These are phyloP conservation scores for Ottelia alismoides DNA, from an alignment of 106 monocot genomes.

Conservation along the genomic window DNA sequence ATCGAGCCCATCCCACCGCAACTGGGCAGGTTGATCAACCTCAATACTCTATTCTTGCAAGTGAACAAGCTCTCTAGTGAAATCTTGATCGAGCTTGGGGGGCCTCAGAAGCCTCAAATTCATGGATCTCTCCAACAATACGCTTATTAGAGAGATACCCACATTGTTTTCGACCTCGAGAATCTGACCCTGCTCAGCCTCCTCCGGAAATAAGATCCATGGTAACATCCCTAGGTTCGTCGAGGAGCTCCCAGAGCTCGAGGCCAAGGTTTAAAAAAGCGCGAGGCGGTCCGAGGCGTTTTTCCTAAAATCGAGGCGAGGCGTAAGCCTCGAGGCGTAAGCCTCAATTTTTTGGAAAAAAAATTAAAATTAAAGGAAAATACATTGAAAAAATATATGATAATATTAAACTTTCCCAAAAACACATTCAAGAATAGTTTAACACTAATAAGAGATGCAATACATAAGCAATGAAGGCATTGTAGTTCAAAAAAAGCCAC, in stretches of 20 bases:
- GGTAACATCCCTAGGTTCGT: conserved; percentile 48
- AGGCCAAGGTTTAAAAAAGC: too few species aligned
- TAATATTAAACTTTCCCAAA: too few species aligned
- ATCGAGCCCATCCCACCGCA: conserved; percentile 55
- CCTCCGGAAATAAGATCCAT: conserved; percentile 43
- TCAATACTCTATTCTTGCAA: conserved; percentile 69
- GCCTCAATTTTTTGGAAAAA: too few species aligned
- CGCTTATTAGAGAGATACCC: conserved; percentile 31
- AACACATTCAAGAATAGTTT: too few species aligned
- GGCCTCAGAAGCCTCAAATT: conserved; percentile 47
- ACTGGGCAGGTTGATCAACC: conserved; percentile 38
- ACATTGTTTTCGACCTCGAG: conserved; percentile 27
- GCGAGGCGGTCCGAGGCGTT: too few species aligned
- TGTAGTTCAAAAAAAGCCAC: too few species aligned
- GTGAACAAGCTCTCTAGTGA: conserved; percentile 49
- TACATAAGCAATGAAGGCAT: too few species aligned
- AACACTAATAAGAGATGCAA: too few species aligned
- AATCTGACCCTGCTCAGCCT: conserved; percentile 55
- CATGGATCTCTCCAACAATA: conserved; percentile 70
- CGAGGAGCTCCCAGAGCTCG: conserved; percentile 39
- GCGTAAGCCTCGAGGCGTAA: too few species aligned
- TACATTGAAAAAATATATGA: too few species aligned
- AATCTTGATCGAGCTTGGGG: conserved; percentile 42
- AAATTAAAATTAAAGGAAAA: too few species aligned
- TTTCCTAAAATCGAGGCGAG: too few species aligned